phyloP scores from a whole-genome alignment of 108 stramenopile genomes.

The Bacterosira constricta region DNA sequence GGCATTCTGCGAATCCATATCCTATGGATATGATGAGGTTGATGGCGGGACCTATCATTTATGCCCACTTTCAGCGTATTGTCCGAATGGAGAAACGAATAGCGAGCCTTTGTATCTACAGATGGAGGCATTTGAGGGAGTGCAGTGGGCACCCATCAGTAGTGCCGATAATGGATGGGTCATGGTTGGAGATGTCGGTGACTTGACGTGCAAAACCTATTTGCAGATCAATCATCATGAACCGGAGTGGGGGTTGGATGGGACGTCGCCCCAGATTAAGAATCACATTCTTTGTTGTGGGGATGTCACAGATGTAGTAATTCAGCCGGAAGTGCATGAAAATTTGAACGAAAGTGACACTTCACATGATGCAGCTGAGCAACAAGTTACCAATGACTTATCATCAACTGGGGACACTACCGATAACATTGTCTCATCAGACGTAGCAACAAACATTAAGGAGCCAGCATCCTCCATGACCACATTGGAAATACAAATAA shows the following conservation, averaged over 20 bases:
- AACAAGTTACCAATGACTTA: no score
- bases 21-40: no score
- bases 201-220: conserved; percentile 32
- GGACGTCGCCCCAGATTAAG: conserved; percentile 19
- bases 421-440: not conserved
- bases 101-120: conserved; percentile 4
- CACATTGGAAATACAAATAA: conserved; percentile 26
- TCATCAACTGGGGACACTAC: not conserved
- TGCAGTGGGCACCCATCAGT: conserved; percentile 37
- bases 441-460: not conserved
- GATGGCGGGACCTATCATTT: no score
- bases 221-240: conserved; percentile 23
- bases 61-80: no score
- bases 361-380: no score
- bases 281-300: conserved; percentile 38
- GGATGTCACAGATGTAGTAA: no score
- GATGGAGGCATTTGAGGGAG: conserved; percentile 28
- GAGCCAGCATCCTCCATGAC: conserved; percentile 23
- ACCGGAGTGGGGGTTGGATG: conserved; percentile 33
- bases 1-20: conserved; percentile 33
- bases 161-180: conserved; percentile 21
- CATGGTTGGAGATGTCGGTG: conserved; percentile 33
- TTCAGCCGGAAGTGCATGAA: no score
- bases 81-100: no score
- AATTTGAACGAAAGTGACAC: no score